A percentile compares a stretch with the other conserved stretches of the same genome.
Conservation (phyloP, 2,329 filamentous ascomycete species). For the Coniochaeta sp. region DNA sequence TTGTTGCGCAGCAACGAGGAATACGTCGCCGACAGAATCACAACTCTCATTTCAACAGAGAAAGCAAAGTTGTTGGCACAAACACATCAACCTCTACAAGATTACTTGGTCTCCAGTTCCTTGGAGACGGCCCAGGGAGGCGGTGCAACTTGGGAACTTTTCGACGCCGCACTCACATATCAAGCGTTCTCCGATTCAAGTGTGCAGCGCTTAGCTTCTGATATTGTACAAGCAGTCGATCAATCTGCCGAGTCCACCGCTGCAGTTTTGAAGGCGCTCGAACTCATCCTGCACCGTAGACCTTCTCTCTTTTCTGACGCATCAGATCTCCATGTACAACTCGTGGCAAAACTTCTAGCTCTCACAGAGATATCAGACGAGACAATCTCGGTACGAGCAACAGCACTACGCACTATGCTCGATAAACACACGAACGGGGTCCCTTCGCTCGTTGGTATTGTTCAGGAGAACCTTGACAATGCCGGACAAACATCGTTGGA, state of each 20-base stretch:
- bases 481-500: conserved; percentile 40
- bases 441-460: conserved; percentile 39
- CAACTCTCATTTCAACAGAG: conserved; percentile 40
- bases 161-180: conserved; percentile 39
- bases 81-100: conserved; percentile 34
- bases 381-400: conserved; percentile 30
- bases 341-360: conserved; percentile 45
- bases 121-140: conserved; percentile 27
- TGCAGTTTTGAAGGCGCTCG: conserved; percentile 34
- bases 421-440: conserved; percentile 33
- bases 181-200: conserved; percentile 27
- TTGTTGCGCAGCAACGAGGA: conserved; percentile 27
- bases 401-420: conserved; percentile 34
- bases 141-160: conserved; percentile 31
- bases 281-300: conserved; percentile 36
- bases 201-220: conserved; percentile 19
- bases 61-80: conserved; percentile 30
- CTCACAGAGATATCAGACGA: conserved; percentile 41
- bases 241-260: conserved; percentile 11
- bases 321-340: conserved; percentile 35
- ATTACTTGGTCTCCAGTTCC: conserved; percentile 33
- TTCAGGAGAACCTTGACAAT: conserved; percentile 46
- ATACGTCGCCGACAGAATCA: conserved; percentile 20
- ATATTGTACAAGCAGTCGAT: conserved; percentile 18
- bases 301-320: conserved; percentile 36